Conservation (phyloP, 2,329 filamentous ascomycete genomes). For the Aspergillus hiratsukae region DNA sequence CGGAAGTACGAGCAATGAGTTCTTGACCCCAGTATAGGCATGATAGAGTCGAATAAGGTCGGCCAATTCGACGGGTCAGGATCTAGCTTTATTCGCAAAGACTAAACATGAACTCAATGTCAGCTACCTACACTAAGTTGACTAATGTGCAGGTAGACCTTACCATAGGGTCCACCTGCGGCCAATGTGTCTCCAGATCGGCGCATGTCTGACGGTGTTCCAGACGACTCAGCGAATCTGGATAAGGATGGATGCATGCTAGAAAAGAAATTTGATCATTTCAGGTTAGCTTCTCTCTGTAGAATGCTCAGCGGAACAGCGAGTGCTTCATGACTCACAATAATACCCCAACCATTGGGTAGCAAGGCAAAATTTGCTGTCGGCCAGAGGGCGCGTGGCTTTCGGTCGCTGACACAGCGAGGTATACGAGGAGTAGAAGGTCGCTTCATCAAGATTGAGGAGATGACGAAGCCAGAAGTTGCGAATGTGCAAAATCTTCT, state of each 20-base stretch:
- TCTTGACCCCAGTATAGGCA: constrained; percentile 9
- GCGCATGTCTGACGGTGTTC: constrained; percentile 34
- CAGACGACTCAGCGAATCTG: constrained; percentile 17
- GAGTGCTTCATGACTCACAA: constrained; percentile 20
- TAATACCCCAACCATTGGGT: constrained; percentile 31
- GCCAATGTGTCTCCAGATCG: constrained; percentile 23
- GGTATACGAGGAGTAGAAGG: constrained; percentile 22
- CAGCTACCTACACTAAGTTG: not conserved
- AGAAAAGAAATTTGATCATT: not conserved
- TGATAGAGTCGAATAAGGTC: constrained; percentile 17
- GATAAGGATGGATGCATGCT: constrained; percentile 37
- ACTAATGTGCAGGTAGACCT: not conserved
- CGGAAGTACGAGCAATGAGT: constrained; percentile 19
- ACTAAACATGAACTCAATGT: constrained; percentile 11
- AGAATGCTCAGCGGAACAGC: not conserved
- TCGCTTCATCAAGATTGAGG: constrained; percentile 23
- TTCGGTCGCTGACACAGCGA: constrained; percentile 19
- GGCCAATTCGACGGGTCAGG: constrained; percentile 25
- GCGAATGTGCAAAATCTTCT: constrained; percentile 34
- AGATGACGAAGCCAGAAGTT: constrained; percentile 43
- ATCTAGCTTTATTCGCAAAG: constrained; percentile 18
- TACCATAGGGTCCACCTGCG: constrained; percentile 23
- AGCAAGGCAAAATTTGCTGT: constrained; percentile 7
- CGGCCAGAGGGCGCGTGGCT: constrained; percentile 10
- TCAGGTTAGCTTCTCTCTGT: constrained; percentile 1